These are phyloP conservation scores for Myriosclerotinia scirpicola DNA, from an alignment of 2,329 filamentous ascomycete genomes.

Conservation along the genomic window DNA sequence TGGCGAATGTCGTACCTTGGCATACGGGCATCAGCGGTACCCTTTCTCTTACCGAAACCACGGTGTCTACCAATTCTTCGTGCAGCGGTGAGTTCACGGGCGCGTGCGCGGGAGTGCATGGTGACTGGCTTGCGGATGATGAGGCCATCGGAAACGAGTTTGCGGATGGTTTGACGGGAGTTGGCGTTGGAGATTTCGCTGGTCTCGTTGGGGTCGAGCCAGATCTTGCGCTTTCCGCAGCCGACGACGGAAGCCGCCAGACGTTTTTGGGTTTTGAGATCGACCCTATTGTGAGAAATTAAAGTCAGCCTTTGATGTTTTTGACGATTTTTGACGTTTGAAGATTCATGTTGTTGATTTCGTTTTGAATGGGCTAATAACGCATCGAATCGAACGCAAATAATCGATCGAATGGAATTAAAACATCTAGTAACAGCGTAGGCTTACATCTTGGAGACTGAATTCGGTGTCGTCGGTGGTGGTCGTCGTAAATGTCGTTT, in stretches of 20 bases:
- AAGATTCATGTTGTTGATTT: constrained; percentile 13
- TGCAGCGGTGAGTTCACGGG: constrained; percentile 91
- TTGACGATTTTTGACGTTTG: constrained; percentile 22
- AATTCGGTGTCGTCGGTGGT: constrained; percentile 38
- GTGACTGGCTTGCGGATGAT: constrained; percentile 99
- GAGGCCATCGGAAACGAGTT: constrained; percentile 99
- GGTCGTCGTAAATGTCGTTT: constrained; percentile 38
- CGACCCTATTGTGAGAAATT: constrained; percentile 71
- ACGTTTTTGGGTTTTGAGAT: constrained; percentile 99
- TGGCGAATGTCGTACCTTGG: constrained; percentile 66
- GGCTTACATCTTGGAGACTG: constrained; percentile 39
- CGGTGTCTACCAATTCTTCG: constrained; percentile 96
- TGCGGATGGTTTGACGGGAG: constrained; percentile 99
- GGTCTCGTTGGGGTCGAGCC: constrained; percentile 99
- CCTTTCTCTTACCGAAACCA: constrained; percentile 99
- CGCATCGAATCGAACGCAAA: not conserved
- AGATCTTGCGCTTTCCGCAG: constrained; percentile 99
- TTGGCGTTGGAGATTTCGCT: constrained; percentile 99
- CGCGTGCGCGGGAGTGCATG: constrained; percentile 98
- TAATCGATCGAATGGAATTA: constrained; percentile 21
- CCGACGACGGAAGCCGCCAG: constrained; percentile 97
- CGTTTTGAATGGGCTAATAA: not conserved
- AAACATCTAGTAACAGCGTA: constrained; percentile 21
- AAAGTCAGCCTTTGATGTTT: constrained; percentile 33
- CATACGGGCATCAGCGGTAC: constrained; percentile 99